Conservation (phyloP, 805 yeast species). For the Hanseniaspora pseudoguilliermondii region DNA sequence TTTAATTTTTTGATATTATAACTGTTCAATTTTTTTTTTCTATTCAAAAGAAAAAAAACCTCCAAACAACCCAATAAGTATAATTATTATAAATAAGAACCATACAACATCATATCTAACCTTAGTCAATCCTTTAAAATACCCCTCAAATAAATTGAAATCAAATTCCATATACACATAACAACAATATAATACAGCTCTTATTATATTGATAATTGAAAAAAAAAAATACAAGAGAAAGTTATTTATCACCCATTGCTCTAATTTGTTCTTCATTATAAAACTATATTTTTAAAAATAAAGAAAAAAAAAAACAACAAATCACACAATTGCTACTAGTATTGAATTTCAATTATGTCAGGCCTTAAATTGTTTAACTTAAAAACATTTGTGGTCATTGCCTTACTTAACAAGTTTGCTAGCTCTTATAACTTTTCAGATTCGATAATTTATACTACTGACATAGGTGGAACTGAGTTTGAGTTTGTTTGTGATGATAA, state of each 20-base stretch:
- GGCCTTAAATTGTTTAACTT: background rate
- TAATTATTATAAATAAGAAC: background rate
- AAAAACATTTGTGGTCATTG: background rate
- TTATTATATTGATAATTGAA: too few species aligned
- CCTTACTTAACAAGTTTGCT: background rate
- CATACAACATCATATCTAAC: background rate
- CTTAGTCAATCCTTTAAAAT: constrained; percentile 6
- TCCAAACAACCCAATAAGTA: background rate
- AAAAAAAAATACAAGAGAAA: too few species aligned
- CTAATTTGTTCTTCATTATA: too few species aligned
- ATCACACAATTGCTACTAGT: too few species aligned
- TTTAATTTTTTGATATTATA: too few species aligned
- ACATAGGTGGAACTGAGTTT: background rate
- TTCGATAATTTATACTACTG: background rate
- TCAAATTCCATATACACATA: background rate
- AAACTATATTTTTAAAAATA: too few species aligned
- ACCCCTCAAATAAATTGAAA: background rate
- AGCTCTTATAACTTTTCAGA: background rate
- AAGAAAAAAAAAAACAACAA: too few species aligned
- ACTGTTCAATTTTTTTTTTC: too few species aligned
- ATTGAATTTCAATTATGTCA: background rate
- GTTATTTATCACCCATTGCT: too few species aligned
- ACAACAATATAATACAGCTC: too few species aligned
- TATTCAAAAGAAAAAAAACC: background rate
- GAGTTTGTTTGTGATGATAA: background rate